Conservation (phyloP, 1,284 basidiomycete species). For the Malassezia sp. region DNA sequence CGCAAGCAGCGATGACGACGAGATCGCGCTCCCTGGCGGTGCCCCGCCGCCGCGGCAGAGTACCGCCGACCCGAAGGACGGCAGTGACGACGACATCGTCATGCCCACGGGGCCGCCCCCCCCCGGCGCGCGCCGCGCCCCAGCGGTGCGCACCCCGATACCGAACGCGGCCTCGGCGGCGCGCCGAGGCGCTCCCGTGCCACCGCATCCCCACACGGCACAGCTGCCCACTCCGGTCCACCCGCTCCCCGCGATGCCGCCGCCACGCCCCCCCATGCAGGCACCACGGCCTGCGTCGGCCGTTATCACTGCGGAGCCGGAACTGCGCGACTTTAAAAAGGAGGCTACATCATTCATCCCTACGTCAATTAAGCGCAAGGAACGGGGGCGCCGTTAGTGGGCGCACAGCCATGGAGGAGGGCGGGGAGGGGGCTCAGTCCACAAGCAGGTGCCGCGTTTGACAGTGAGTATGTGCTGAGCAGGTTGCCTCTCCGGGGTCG, state of each 20-base stretch:
- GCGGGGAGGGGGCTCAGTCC: too few species aligned
- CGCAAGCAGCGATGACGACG: neutral
- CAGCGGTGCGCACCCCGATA: too few species aligned
- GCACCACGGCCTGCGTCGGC: slow-evolving; percentile 14
- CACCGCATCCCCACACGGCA: too few species aligned
- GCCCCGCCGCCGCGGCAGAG: neutral
- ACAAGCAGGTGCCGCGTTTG: too few species aligned
- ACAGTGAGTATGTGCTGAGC: too few species aligned
- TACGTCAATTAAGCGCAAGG: neutral
- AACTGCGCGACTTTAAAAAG: slow-evolving; percentile 40
- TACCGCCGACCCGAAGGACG: slow-evolving; percentile 11
- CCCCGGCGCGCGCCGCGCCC: neutral
- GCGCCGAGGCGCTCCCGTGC: too few species aligned
- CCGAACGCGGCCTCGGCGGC: too few species aligned
- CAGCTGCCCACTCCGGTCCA: too few species aligned
- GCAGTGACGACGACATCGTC: slow-evolving; percentile 30
- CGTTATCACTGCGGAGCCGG: slow-evolving; percentile 33
- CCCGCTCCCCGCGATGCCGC: neutral
- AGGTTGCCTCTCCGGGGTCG: too few species aligned
- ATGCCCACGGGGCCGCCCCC: slow-evolving; percentile 38
- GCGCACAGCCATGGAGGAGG: too few species aligned
- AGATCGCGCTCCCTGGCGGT: neutral
- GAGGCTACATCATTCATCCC: slow-evolving; percentile 42
- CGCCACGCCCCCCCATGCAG: neutral
- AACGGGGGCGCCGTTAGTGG: neutral